A percentile compares a stretch with the other conserved stretches of the same genome.
Evolutionary conservation across 2,329 filamentous ascomycete genomes (phyloP).

Genomic region (Coniochaeta ligniaria): DNA sequence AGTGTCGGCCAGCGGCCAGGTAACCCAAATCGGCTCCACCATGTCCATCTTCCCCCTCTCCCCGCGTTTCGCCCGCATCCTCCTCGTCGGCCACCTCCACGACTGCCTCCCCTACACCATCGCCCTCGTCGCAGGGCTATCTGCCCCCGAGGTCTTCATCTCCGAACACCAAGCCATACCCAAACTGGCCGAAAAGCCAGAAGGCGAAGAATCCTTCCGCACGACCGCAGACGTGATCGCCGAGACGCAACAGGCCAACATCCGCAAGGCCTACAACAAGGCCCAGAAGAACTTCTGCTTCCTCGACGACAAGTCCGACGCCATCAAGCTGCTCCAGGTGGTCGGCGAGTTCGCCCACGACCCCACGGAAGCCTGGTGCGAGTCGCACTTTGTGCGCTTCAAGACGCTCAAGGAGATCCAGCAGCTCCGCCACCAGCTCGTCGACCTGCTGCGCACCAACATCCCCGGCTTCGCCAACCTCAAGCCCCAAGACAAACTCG

Average conservation of each 20-base stretch:
- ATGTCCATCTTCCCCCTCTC: conserved; percentile 87
- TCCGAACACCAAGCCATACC: conserved; percentile 72
- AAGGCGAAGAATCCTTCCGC: conserved; percentile 39
- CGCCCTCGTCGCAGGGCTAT: conserved; percentile 80
- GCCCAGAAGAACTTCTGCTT: conserved; percentile 74
- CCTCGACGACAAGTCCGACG: conserved; percentile 78
- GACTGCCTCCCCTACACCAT: conserved; percentile 80
- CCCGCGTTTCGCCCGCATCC: conserved; percentile 83
- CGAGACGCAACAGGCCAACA: conserved; percentile 61
- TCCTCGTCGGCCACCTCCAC: conserved; percentile 80
- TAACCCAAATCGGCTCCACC: conserved; percentile 72
- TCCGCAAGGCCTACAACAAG: conserved; percentile 55
- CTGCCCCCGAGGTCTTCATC: conserved; percentile 81
- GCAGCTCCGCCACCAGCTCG: conserved; percentile 77
- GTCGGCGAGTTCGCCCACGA: conserved; percentile 81
- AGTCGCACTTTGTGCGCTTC: conserved; percentile 73
- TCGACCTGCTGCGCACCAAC: conserved; percentile 69
- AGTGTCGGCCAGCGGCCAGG: conserved; percentile 60
- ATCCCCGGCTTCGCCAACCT: conserved; percentile 58
- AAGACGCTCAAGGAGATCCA: conserved; percentile 84
- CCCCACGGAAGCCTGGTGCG: conserved; percentile 66
- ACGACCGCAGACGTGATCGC: conserved; percentile 64
- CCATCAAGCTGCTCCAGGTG: conserved; percentile 82
- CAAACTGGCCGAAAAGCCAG: conserved; percentile 36
- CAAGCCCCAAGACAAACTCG: conserved; percentile 44